Evolutionary conservation across 108 stramenopile genomes (phyloP), one percentile per base, ranked within the genome.

Genomic region (Stephanodiscus triporus): DNA sequence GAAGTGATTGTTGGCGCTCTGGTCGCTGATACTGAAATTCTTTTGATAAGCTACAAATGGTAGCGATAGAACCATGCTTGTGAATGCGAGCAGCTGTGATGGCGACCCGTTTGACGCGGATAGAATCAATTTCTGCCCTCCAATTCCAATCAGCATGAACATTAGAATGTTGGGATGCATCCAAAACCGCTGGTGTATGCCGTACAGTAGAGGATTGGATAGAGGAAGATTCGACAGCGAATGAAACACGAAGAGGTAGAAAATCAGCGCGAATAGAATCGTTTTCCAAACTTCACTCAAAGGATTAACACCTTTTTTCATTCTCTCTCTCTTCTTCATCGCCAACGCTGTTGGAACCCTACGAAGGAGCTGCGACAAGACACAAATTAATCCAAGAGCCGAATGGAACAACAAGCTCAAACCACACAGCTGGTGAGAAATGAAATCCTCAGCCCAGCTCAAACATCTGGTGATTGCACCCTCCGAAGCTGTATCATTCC

Each of bases 111-210:
- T 22, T 0, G 27, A 47, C 36, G 64, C 14, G 42, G 2, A 29
- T 32, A 27, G 43, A 9, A 59, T 57, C 54, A 27, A 19, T 43
- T 54, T 58, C 9, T 68, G 45, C 54, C 77, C 24, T 11, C 84
- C 84, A 22, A 85, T 19, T 9, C 81, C 85, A 17, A 77, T 49
- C 60, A 85, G 45, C 19, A 85, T 43, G 51, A 74, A 87, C 4
- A 62, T 49, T 10, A 89, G 32, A n/a, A 91, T 53, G 51, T 87
- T 76, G 2, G 89, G 89, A 53, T 95, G 94, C 83, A 93, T 88
- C 94, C 94, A 95, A 62, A 95, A 95, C 29, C 94, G 68, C 65
- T 76, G 88, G 55, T 95, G 94, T 34, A 95, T 88, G 5, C 87
- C 92, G 60, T 61, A 88, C 6, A 90, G 78, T 51, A 95, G 86